Base-by-base conservation (phyloP, 345 rosid genomes). In the Excoecaria cochinchinensis region DNA sequence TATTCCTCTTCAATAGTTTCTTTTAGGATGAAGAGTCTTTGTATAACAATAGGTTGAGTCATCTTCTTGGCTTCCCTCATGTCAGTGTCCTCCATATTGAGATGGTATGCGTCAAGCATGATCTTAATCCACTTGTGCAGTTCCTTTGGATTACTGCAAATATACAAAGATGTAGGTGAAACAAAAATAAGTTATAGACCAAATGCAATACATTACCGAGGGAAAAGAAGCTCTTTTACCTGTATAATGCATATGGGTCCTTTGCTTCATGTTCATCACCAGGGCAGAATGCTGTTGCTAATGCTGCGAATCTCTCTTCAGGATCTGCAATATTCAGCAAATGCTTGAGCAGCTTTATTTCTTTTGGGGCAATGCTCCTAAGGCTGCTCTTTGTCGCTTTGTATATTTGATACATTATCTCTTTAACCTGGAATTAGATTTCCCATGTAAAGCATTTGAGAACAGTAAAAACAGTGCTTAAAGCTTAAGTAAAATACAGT, bases 261-360 rank as follows among this genome's bases (percentile, higher is more conserved):
- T 89, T 92, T 52, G 89, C 84, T 80, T 91, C 97, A 14, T 60
- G 85, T 56, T 91, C 97, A 76, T 84, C 80, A 0, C 93, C 95
- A 0, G 97, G 97, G 25, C 91, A 89, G 81, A 95, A 95, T 21
- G 94, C 91, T 67, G 88, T 89, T 77, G 99, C 99, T 82, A 95
- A 79, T 13, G 97, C 97, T 21, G 97, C 89, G 82, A 95, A 92
- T 56, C 99, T 88, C 85, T 92, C 97, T 83, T 95, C 97, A 6
- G 99, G 99, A 79, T 95, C 99, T 60, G 85, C 83, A 59, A 95
- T 90, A 86, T 92, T 95, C 67, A 95, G 89, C 58, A 95, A 86
- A 77, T 95, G 78, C 86, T 95, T 95, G 6, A 95, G 78, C 51
- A 95, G 85, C 82, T 87, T 95, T 81, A 95, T 81, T 79, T 95